Conservation (phyloP, 2,329 filamentous ascomycete genomes). For the Fusarium lyarnte region DNA sequence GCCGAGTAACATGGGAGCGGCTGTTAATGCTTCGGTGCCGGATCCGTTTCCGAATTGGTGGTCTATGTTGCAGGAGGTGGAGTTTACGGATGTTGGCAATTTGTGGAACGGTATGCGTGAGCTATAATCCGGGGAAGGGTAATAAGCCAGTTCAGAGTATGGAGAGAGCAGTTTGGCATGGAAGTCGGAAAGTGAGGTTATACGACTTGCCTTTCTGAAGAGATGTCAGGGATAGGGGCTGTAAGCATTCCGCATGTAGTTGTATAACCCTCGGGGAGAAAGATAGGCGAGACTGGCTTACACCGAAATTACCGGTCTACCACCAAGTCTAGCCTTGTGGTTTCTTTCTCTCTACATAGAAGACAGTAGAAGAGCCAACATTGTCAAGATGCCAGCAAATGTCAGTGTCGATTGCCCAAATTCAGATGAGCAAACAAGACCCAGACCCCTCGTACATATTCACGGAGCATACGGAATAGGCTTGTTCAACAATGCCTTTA, state of each 20-base stretch:
- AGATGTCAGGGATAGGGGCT: not conserved
- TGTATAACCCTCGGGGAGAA: not conserved
- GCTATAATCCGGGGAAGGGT: not conserved
- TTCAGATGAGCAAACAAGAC: not conserved
- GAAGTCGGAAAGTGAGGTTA: not conserved
- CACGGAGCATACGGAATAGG: not conserved
- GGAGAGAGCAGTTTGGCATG: not conserved
- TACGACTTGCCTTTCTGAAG: not conserved
- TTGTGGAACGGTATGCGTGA: constrained; percentile 18
- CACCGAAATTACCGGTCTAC: not conserved
- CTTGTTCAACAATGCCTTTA: not conserved
- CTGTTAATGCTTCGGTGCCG: constrained; percentile 1
- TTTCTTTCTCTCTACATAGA: not conserved
- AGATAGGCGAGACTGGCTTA: not conserved
- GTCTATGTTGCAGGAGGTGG: constrained; percentile 41
- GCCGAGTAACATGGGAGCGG: not conserved
- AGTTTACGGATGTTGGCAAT: constrained; percentile 30
- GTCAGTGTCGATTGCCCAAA: not conserved
- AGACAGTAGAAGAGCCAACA: not conserved
- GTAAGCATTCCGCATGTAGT: not conserved
- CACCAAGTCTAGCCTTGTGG: too few relatives aligned
- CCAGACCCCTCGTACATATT: not conserved
- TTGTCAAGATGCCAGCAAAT: not conserved
- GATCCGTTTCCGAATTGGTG: constrained; percentile 40
- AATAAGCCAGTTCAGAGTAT: not conserved